Conservation (phyloP, 2,329 filamentous ascomycete species). For the Neofusicoccum laricinum region DNA sequence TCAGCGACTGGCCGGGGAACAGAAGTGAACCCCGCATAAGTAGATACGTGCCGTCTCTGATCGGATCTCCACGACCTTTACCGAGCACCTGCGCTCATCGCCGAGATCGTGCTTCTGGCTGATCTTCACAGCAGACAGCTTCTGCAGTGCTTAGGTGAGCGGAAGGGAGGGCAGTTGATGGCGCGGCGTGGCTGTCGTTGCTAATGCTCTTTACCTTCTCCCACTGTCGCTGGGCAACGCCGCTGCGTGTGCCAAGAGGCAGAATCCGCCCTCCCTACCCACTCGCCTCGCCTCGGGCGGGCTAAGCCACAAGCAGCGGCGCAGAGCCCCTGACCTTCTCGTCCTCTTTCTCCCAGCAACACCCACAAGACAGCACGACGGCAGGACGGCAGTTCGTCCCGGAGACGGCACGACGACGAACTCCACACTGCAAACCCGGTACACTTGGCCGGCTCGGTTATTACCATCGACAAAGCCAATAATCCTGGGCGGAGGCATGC, state of each 20-base stretch:
- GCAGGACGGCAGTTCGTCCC: not conserved
- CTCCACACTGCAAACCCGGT: not conserved
- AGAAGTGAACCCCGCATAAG: not conserved
- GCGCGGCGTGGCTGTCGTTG: not conserved
- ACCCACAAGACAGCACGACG: not conserved
- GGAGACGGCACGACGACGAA: not conserved
- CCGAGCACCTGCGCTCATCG: not conserved
- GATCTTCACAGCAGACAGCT: not conserved
- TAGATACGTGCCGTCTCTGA: not conserved
- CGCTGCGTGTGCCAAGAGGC: not conserved
- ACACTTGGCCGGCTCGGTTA: not conserved
- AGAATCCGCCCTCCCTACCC: not conserved
- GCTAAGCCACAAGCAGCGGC: not conserved
- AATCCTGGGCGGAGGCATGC: not conserved
- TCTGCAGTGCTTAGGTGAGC: not conserved
- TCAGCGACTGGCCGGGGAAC: not conserved
- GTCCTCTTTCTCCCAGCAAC: not conserved
- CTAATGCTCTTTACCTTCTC: not conserved
- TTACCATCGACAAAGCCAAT: conserved; percentile 10
- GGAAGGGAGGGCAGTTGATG: not conserved
- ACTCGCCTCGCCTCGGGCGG: not conserved
- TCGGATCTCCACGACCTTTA: not conserved
- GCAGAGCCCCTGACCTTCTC: not conserved
- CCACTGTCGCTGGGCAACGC: not conserved
- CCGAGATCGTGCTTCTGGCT: not conserved